Base-by-base conservation (phyloP, 345 rosid genomes). In the Abelmoschus esculentus region DNA sequence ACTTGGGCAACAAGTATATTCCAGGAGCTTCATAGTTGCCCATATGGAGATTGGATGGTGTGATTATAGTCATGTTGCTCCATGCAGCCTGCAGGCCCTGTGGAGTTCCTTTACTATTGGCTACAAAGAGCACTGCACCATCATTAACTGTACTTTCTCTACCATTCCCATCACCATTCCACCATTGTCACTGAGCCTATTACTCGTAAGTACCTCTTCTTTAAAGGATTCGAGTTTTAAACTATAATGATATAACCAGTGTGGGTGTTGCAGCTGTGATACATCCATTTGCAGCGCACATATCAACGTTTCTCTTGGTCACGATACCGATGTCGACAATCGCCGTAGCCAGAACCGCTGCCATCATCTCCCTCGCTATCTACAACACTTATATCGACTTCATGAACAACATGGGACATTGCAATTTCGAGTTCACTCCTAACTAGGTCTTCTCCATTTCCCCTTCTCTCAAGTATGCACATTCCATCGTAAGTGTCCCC, bases 91-190 rank as follows among this genome's bases (percentile, higher is more conserved):
- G 72, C 79, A 0, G 96, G 98, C 4, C 96, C 90, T 0, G 92
- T 92, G 14, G 98, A 90, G 82, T 86, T 92, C 58, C 76, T 89
- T 1, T 90, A 90, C 75, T 89, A 88, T 44, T 90, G 98, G 98
- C 73, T 92, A 11, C 98, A 92, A 66, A 74, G 85, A 64, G 92
- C 89, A 14, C 77, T 92, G 5, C 98, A 92, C 73, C 98, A 89
- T 72, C 92, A 89, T 76, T 88, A 61, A 62, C 90, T 92, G 65
- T 92, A 92, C 80, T 80, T 90, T 29, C 91, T 93, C 58, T 87
- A 92, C 76, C 98, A 90, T 67, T 92, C 98, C 10, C 98, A 92
- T 34, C 98, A 88, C 71, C 96, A 88, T 76, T 85, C 96, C 46
- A 90, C 98, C 62, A 83, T 90, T 3, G 92, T 76, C 82, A 90